These are phyloP conservation scores for Suaeda aralocaspica DNA, from an alignment of 148 eudicot species.

Conservation along the genomic window DNA sequence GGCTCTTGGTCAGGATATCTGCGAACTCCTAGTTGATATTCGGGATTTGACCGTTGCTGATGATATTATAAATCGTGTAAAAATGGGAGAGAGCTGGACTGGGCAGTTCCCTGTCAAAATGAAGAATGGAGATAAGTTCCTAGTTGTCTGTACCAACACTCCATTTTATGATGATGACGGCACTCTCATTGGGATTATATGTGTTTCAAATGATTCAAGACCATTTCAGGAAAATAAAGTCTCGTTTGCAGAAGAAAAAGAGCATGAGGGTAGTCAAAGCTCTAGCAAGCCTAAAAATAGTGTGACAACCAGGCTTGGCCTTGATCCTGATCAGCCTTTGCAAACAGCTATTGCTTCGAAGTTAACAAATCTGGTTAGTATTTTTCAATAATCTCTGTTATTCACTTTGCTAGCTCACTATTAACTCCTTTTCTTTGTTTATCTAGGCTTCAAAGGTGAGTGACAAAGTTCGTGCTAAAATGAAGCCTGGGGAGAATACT, in stretches of 20 bases:
- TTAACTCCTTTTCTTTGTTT: conserved; percentile 30
- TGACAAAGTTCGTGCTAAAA: conserved; percentile 87
- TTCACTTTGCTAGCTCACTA: conserved; percentile 15
- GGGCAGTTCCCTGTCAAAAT: conserved; percentile 73
- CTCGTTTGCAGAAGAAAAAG: conserved; percentile 23
- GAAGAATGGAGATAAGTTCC: conserved; percentile 54
- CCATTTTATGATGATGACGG: conserved; percentile 85
- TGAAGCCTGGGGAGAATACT: conserved; percentile 56
- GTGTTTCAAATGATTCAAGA: conserved; percentile 60
- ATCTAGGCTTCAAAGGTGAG: conserved; percentile 84
- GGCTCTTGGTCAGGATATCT: conserved; percentile 59
- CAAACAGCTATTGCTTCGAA: conserved; percentile 85
- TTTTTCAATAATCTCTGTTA: conserved; percentile 13
- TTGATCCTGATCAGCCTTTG: conserved; percentile 89
- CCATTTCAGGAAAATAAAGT: conserved; percentile 45
- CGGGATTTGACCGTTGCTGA: conserved; percentile 43
- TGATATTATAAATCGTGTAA: conserved; percentile 45
- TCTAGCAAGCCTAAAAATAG: conserved; percentile 36
- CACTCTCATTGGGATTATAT: conserved; percentile 61
- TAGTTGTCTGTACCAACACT: conserved; percentile 56
- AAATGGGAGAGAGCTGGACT: conserved; percentile 73
- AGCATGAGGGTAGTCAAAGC: conserved; percentile 33
- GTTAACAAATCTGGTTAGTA: conserved; percentile 74
- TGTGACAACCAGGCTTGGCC: conserved; percentile 71
- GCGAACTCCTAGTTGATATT: conserved; percentile 47